These are phyloP conservation scores for Cyclaneusma minus DNA, from an alignment of 2,329 filamentous ascomycete species.

Conservation along the genomic window DNA sequence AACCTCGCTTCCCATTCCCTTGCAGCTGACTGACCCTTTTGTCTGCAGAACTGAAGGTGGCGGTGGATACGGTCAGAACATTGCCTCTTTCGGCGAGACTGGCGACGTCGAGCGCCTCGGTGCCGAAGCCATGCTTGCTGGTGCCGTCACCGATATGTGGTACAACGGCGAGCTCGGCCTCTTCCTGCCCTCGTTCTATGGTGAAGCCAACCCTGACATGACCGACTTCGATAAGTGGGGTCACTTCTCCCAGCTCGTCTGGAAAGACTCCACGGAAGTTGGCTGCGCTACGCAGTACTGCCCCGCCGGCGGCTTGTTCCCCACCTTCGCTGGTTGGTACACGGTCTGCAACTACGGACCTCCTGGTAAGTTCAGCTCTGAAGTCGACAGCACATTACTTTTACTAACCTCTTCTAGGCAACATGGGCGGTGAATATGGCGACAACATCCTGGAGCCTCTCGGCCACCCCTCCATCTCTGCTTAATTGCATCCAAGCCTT, in stretches of 20 bases:
- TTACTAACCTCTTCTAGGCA: slow-evolving; percentile 27
- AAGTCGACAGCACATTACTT: slow-evolving; percentile 1
- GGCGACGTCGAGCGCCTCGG: slow-evolving; percentile 30
- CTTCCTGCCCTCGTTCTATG: slow-evolving; percentile 42
- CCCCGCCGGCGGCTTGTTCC: slow-evolving; percentile 29
- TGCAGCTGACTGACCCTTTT: slow-evolving; percentile 18
- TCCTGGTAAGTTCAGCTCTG: slow-evolving; percentile 39
- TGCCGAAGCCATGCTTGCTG: slow-evolving; percentile 37
- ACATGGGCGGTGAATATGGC: slow-evolving; percentile 35
- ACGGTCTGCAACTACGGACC: slow-evolving; percentile 82
- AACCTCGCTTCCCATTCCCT: not conserved
- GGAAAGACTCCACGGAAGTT: slow-evolving; percentile 43
- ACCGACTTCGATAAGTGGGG: slow-evolving; percentile 50
- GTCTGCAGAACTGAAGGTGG: slow-evolving; percentile 35
- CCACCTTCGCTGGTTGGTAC: slow-evolving; percentile 36
- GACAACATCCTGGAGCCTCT: slow-evolving; percentile 31
- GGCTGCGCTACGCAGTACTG: slow-evolving; percentile 48
- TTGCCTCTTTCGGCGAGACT: slow-evolving; percentile 46
- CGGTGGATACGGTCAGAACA: slow-evolving; percentile 78
- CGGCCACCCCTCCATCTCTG: slow-evolving; percentile 20
- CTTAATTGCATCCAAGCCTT: too few relatives aligned
- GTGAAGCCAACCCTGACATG: slow-evolving; percentile 41
- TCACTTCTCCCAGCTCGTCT: slow-evolving; percentile 64
- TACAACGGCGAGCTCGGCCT: slow-evolving; percentile 63
- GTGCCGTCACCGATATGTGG: slow-evolving; percentile 68